These are phyloP conservation scores for Camelina neglecta DNA, from an alignment of 345 rosid genomes.

Conservation along the genomic window DNA sequence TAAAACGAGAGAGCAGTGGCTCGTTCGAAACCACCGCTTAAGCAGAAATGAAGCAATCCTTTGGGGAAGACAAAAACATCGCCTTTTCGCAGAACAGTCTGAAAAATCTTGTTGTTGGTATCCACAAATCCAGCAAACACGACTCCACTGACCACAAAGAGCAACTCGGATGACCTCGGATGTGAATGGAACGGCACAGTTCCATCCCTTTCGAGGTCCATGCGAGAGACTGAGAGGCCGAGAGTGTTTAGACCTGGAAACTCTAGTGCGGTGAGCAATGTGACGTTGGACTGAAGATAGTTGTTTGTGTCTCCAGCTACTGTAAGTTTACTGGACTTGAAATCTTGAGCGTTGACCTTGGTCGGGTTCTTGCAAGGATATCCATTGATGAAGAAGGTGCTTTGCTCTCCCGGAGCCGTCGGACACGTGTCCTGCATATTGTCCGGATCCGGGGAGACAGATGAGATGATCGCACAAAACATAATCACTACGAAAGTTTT, in stretches of 20 bases:
- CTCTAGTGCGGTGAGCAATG: constrained; percentile 61
- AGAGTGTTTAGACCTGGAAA: constrained; percentile 88
- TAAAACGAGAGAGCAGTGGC: constrained; percentile 62
- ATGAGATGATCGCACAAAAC: constrained; percentile 39
- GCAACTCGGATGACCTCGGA: constrained; percentile 77
- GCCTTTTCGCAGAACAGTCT: constrained; percentile 53
- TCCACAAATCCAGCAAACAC: constrained; percentile 77
- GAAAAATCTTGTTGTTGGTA: constrained; percentile 58
- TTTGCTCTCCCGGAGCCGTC: constrained; percentile 43
- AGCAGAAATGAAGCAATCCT: constrained; percentile 69
- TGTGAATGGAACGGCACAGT: constrained; percentile 65
- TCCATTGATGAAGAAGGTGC: constrained; percentile 64
- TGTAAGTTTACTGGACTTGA: constrained; percentile 60
- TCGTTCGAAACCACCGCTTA: constrained; percentile 59
- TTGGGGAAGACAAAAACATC: constrained; percentile 74
- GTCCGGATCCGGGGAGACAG: constrained; percentile 47
- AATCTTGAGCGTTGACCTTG: constrained; percentile 60
- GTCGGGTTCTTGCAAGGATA: constrained; percentile 72
- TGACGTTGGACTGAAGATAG: constrained; percentile 50
- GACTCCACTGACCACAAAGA: constrained; percentile 59
- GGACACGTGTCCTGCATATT: constrained; percentile 79
- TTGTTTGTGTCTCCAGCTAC: constrained; percentile 65
- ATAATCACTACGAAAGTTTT: constrained; percentile 35
- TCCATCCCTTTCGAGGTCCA: constrained; percentile 70
- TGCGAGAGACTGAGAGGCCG: constrained; percentile 74